phyloP scores from a whole-genome alignment of 2,329 filamentous ascomycete genomes.

The Chaetothyriales sp. region DNA sequence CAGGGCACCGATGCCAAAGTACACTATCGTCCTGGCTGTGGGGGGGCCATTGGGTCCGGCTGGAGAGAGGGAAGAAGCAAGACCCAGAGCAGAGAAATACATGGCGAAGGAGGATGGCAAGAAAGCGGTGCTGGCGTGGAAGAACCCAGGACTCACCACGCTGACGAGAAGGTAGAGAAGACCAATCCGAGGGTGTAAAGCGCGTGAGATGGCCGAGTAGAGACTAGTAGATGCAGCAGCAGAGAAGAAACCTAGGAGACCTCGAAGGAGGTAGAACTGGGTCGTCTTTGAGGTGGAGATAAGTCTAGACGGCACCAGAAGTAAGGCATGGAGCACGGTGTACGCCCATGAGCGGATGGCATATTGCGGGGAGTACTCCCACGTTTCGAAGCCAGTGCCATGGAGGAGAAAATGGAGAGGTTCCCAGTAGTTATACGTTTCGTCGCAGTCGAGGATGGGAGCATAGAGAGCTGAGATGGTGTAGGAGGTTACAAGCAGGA shows the following conservation, averaged over 20 bases:
- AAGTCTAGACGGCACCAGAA: constrained; percentile 54
- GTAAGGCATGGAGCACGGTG: constrained; percentile 60
- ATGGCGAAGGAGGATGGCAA: constrained; percentile 93
- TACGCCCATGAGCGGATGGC: constrained; percentile 95
- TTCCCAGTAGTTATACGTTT: constrained; percentile 99
- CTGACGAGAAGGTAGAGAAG: constrained; percentile 69
- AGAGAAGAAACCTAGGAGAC: constrained; percentile 59
- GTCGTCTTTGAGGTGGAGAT: constrained; percentile 32
- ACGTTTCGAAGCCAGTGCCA: constrained; percentile 88
- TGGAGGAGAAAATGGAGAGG: constrained; percentile 87
- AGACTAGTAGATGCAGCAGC: constrained; percentile 70
- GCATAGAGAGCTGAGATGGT: constrained; percentile 64
- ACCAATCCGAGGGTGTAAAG: constrained; percentile 69
- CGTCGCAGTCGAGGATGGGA: constrained; percentile 94
- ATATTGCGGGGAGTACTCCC: constrained; percentile 94
- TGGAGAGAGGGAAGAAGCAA: constrained; percentile 77
- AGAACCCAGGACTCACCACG: constrained; percentile 76
- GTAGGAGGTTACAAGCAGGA: constrained; percentile 62
- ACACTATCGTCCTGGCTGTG: constrained; percentile 46
- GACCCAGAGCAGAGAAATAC: constrained; percentile 79
- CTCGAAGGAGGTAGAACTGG: constrained; percentile 81
- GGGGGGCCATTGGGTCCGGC: constrained; percentile 35
- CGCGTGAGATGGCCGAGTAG: constrained; percentile 62
- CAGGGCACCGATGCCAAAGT: constrained; percentile 74
- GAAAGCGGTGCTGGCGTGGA: constrained; percentile 75